Base-by-base conservation (phyloP, 129 eudicot genomes). In the Tagetes erecta region DNA sequence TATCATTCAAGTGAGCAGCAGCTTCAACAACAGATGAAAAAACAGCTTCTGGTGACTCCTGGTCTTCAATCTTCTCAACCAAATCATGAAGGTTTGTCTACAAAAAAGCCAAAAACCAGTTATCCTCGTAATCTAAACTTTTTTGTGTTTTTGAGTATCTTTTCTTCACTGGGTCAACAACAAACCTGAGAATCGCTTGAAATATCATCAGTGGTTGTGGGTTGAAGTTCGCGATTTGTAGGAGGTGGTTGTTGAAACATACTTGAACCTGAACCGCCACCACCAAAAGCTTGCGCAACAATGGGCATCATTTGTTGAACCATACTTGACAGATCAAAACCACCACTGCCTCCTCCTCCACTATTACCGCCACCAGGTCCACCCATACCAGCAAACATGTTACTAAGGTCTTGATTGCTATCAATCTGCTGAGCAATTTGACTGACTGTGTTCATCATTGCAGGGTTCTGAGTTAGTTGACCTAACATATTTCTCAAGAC, bases 241-340 rank as follows among this genome's bases (percentile, higher is more conserved):
- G 83, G 60, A 74, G 82, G 80, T 31, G 49, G 75, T 70, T 49
- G 72, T 72, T 76, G 82, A 77, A 84, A 69, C 62, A 59, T 60
- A 71, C 80, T 64, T 13, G 89, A 60, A 67, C 73, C 70, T 14
- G 78, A 65, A 27, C 67, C 73, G 3, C 83, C 83, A 53, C 99
- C 91, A 41, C 97, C 97, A 46, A 95, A 86, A 51, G 97, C 97
- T 62, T 87, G 94, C 42, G 97, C 88, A 79, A 95, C 96, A 67
- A 95, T 76, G 7, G 99, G 99, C 99, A 95, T 91, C 99, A 91
- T 91, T 73, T 95, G 99, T 73, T 91, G 99, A 63, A 95, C 34
- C 97, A 95, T 95, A 37, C 92, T 80, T 6, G 97, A 82, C 58
- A 91, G 78, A 78, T 95, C 97, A 75, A 95, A 31, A 53, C 89